Base-by-base conservation (phyloP, 352 stramenopile genomes). In the Phytophthora citrophthora region DNA sequence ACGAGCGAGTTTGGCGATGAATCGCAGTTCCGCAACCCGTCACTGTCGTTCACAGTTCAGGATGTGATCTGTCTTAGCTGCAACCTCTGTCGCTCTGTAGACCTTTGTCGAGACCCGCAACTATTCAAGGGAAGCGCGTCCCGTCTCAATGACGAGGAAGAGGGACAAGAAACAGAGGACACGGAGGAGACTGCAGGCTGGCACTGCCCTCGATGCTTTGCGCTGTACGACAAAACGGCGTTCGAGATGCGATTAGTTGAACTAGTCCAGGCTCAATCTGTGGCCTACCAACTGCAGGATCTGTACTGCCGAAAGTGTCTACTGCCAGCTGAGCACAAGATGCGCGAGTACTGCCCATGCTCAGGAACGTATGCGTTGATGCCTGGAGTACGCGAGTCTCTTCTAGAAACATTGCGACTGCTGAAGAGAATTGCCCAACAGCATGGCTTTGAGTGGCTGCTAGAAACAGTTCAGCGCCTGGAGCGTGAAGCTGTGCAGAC, bases 61-160 rank as follows among this genome's bases (percentile, higher is more conserved):
- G 97, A 99, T 72, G 90, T 99, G 15, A 98, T 99, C 65, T 99
- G 98, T 66, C 72, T 87, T 11, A 94, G 93, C 68, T 99, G 97
- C 77, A 97, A 98, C 50, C 79, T 98, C 54, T 98, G 92, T 55
- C 79, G 90, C 20, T 94, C 99, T 38, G 77, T 99, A n/a, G 97
- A 99, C 75, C 70, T 99, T 11, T 99, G 96, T 72, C 90, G 95
- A 20, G 93, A 98, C 67, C 86, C 89, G 32, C 86, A 94, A 47
- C 70, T 97, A 7, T 94, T 98, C 48, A 89, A 96, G 45, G 78
- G 91, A 9, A 89, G 90, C 9, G 71, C 56, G 41, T 56, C 50
- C 5, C 40, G 48, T 4, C 40, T 49, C 9, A 57, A 62, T 29
- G 70, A 82, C 32, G 62, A 65, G 10, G 54, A 72, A 8, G 66